Percentiles rank a stretch among this genome's conserved stretches.
These are phyloP conservation scores for Circinella minor DNA, from an alignment of 371 early-diverging fungal species.

Conservation along the genomic window DNA sequence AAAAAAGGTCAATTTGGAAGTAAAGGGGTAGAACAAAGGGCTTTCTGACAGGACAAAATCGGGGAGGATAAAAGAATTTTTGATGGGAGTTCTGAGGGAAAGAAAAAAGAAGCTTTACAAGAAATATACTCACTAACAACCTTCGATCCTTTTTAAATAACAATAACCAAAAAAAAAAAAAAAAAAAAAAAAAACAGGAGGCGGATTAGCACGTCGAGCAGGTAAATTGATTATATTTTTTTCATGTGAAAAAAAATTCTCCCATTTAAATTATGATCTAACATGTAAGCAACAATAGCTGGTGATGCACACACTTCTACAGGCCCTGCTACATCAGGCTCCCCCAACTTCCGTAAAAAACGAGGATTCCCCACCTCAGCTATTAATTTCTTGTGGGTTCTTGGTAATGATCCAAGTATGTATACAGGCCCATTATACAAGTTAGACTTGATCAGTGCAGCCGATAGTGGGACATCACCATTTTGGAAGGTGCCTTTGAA, in stretches of 20 bases:
- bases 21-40: background rate
- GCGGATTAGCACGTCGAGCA: conserved; percentile 19
- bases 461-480: conserved; percentile 20
- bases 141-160: too few species aligned
- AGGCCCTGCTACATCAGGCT: conserved; percentile 25
- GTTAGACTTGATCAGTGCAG: conserved; percentile 18
- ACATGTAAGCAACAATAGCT: conserved; percentile 9
- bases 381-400: conserved; percentile 19
- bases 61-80: background rate
- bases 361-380: conserved; percentile 13
- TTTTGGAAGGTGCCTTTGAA: conserved; percentile 38
- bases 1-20: too few species aligned
- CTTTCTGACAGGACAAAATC: background rate
- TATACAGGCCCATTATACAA: conserved; percentile 28
- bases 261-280: too few species aligned
- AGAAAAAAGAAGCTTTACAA: background rate
- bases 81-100: too few species aligned
- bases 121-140: background rate
- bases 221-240: conserved; percentile 14
- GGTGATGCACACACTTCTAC: conserved; percentile 32
- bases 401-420: conserved; percentile 28
- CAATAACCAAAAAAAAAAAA: too few species aligned
- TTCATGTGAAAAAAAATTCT: background rate
- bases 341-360: conserved; percentile 24
- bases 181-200: background rate